Base-by-base conservation (phyloP, 495 filamentous ascomycete species). In the Neurospora cerealis region DNA sequence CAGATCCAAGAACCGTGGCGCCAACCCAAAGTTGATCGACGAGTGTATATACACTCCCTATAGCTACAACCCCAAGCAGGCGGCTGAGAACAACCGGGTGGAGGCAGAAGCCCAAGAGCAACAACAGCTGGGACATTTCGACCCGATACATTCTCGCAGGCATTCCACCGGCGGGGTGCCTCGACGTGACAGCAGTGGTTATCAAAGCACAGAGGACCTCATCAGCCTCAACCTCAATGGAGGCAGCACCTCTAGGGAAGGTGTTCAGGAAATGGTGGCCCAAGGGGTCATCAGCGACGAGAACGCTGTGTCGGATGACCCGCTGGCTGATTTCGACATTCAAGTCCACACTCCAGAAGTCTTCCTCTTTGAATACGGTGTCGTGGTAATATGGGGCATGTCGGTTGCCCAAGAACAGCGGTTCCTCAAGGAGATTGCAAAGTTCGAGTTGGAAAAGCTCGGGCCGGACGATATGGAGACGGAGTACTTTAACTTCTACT, bases 381-480 rank as follows among this genome's bases (percentile, higher is more conserved):
- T 97, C n/a, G 93, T 97, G n/a, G 96, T 99, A n/a, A 95, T 98
- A 80, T 99, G 96, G 96, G 96, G 96, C 73, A 97, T 99, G 95
- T 90, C 93, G 1, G 82, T 91, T 9, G 85, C 88, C 9, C 90
- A 99, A 75, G 96, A 99, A 81, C 88, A 91, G 69, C 87, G 91
- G 34, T 97, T 99, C 78, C 84, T 99, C 6, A 95, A 94, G 73
- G 96, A 99, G 76, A 91, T 98, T 70, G 90, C 93, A n/a, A 97
- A 95, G 79, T 99, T 98, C 79, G 96, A 97, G 78, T 86, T 86
- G 32, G 95, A 97, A 76, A 98, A 97, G 79, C 85, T 99, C 70
- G 89, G 88, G 17, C 89, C 89, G 3, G 94, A 96, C 80, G 93
- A 97, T 75, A 89, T 97, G 19, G 95, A 99, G 83, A 92, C 95